Percentiles rank a stretch among this genome's conserved stretches.
These are phyloP conservation scores for Aristolochia fimbriata DNA, from an alignment of 164 flowering plant species.

Conservation along the genomic window DNA sequence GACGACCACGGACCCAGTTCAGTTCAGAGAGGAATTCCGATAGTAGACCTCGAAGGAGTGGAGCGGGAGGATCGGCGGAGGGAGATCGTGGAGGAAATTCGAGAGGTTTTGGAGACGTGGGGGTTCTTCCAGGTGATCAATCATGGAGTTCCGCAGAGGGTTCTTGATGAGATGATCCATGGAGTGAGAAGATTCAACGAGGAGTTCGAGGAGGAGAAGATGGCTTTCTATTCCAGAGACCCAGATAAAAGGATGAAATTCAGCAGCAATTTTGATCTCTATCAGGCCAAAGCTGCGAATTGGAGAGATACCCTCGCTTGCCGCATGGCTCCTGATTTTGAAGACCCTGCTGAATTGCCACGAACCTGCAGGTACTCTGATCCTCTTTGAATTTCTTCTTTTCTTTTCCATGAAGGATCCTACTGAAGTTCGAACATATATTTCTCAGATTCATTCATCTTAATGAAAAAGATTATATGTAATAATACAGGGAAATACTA, in stretches of 20 bases:
- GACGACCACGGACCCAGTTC: not conserved
- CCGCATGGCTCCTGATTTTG: constrained; percentile 15
- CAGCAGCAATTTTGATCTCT: constrained; percentile 27
- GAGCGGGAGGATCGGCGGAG: constrained; percentile 6
- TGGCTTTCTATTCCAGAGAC: constrained; percentile 25
- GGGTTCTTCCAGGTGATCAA: constrained; percentile 49
- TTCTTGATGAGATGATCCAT: constrained; percentile 31
- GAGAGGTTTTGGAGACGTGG: constrained; percentile 27
- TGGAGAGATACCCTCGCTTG: constrained; percentile 33
- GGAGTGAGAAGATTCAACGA: constrained; percentile 31
- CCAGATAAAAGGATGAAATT: constrained; percentile 8
- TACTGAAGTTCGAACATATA: no score
- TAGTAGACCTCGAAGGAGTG: constrained; percentile 23
- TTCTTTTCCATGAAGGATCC: not conserved
- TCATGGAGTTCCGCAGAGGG: constrained; percentile 30
- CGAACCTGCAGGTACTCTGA: not conserved
- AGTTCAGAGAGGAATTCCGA: constrained; percentile 1
- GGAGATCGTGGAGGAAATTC: constrained; percentile 17
- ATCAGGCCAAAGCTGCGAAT: constrained; percentile 11
- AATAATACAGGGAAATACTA: constrained; percentile 13
- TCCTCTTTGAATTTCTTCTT: no score
- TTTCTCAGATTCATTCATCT: no score
- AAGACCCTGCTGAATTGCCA: constrained; percentile 24
- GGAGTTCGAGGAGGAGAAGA: constrained; percentile 27
- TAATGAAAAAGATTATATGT: no score